Evolutionary conservation across 2,329 filamentous ascomycete species (phyloP).

Genomic region (Nectriaceae sp.): DNA sequence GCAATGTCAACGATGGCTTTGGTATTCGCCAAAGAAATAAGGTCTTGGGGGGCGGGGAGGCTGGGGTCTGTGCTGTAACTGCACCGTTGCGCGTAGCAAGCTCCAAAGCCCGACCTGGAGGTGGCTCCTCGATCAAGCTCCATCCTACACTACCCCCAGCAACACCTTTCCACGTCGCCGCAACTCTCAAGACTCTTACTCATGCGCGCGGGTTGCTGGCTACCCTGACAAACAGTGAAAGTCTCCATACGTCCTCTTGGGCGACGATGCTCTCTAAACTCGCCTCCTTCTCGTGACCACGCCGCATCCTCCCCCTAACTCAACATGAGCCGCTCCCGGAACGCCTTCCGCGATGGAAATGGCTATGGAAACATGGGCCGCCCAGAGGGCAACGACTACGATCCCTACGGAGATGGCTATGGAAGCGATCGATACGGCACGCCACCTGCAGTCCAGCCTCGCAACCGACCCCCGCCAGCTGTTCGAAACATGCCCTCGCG

Average conservation of each 20-base stretch:
- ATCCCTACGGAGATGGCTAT: conserved; percentile 40
- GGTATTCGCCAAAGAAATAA: no score
- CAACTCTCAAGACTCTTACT: no score
- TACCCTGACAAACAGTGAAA: no score
- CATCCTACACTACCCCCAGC: no score
- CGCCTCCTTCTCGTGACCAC: conserved; percentile 15
- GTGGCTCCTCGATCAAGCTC: no score
- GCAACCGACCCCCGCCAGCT: conserved; percentile 31
- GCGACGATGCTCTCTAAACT: conserved; percentile 25
- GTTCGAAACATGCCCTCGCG: conserved; percentile 38
- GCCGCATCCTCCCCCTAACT: conserved; percentile 11
- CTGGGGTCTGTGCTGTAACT: neutral
- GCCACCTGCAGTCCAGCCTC: conserved; percentile 30
- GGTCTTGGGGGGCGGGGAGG: neutral
- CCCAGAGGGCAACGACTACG: conserved; percentile 48
- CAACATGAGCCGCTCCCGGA: conserved; percentile 53
- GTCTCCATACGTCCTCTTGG: neutral
- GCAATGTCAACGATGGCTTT: no score
- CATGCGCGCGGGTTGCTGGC: no score
- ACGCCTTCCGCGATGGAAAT: conserved; percentile 41
- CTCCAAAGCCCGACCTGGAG: no score
- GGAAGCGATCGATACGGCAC: conserved; percentile 44
- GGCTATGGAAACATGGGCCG: conserved; percentile 48
- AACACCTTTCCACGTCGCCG: no score
- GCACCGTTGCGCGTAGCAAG: no score